Conservation (phyloP, 73 alveolate species). For the Diophrys sp. region DNA sequence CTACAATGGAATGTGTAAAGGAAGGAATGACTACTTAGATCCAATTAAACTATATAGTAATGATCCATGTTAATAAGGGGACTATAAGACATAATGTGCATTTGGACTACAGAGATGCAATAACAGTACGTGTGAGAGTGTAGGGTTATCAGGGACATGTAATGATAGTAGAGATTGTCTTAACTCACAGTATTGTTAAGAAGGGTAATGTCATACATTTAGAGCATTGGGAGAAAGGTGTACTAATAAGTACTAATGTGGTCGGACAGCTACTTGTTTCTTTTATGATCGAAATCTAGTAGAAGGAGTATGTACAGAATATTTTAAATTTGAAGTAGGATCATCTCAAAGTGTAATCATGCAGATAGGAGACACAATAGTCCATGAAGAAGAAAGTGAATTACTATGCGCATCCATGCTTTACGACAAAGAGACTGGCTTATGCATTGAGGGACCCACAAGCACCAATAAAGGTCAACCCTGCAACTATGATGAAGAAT, state of each 20-base stretch:
- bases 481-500: conserved; percentile 5
- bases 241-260: conserved; percentile 10
- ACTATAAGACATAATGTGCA: background rate
- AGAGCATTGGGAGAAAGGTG: conserved; percentile 12
- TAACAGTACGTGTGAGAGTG: conserved; percentile 1
- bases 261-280: conserved; percentile 20
- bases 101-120: conserved; percentile 11
- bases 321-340: background rate
- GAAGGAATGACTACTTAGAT: conserved; percentile 4
- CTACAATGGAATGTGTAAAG: conserved; percentile 5
- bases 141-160: conserved; percentile 14
- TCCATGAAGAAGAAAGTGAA: background rate
- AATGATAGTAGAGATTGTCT: conserved; percentile 23
- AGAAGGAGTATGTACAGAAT: conserved; percentile 7
- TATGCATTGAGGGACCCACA: conserved; percentile 10
- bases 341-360: background rate
- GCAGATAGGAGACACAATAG: background rate
- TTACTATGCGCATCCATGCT: background rate
- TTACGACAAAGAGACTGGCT: conserved; percentile 9
- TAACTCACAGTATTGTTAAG: conserved; percentile 8
- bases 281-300: background rate
- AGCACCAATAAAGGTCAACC: conserved; percentile 11
- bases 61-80: conserved; percentile 3
- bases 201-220: conserved; percentile 5
- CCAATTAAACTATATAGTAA: background rate